A percentile compares a stretch with the other conserved stretches of the same genome.
These are phyloP conservation scores for Rhodotorula mucilaginosa DNA, from an alignment of 1,284 basidiomycete genomes.

Conservation along the genomic window DNA sequence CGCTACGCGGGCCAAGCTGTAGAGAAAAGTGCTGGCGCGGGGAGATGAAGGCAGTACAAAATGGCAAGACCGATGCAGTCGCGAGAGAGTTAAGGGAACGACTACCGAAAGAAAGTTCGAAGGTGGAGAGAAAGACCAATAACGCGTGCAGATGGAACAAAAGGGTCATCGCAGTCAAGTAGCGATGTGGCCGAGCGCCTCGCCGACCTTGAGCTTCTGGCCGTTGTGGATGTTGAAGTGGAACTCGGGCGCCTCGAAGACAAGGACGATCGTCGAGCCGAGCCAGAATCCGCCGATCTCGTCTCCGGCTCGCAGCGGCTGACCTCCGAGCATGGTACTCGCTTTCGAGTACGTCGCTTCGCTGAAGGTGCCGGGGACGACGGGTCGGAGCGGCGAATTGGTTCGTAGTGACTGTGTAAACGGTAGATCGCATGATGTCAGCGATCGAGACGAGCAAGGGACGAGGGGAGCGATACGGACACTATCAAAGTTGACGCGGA, in stretches of 20 bases:
- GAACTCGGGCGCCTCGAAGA: slow-evolving; percentile 92
- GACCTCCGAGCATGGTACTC: slow-evolving; percentile 76
- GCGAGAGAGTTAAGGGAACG: slow-evolving; percentile 1
- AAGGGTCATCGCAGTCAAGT: background rate
- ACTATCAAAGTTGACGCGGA: slow-evolving; percentile 93
- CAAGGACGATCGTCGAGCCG: slow-evolving; percentile 92
- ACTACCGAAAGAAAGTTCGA: slow-evolving; percentile 12
- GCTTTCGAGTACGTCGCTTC: slow-evolving; percentile 87
- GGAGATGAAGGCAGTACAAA: background rate
- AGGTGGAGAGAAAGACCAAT: background rate
- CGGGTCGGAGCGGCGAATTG: slow-evolving; percentile 66
- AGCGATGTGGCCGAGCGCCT: slow-evolving; percentile 54
- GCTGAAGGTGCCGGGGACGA: slow-evolving; percentile 81
- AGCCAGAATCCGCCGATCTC: slow-evolving; percentile 98
- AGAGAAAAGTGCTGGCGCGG: slow-evolving; percentile 44
- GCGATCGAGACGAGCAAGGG: background rate
- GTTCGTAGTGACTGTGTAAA: slow-evolving; percentile 71
- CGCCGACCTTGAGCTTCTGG: slow-evolving; percentile 83
- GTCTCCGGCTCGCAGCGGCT: slow-evolving; percentile 80
- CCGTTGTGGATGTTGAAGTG: slow-evolving; percentile 76
- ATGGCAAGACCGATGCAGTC: background rate
- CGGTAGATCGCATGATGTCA: background rate
- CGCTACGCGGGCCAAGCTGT: slow-evolving; percentile 61
- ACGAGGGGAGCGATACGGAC: slow-evolving; percentile 51
- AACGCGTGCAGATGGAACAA: slow-evolving; percentile 1